phyloP scores from a whole-genome alignment of 352 stramenopile genomes.

The Phytophthora sp. region DNA sequence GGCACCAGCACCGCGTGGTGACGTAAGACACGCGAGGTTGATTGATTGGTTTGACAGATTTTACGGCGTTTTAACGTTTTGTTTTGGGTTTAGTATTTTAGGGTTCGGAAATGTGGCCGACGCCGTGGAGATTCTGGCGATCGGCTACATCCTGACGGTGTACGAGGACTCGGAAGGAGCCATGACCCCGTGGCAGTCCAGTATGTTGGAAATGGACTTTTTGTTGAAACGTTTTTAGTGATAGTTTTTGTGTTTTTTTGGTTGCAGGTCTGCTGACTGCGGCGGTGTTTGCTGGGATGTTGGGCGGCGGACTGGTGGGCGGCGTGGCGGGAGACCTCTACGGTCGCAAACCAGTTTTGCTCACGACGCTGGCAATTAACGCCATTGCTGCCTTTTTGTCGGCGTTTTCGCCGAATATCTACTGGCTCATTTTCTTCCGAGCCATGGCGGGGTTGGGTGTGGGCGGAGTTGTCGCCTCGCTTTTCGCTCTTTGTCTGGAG shows the following conservation, averaged over 20 bases:
- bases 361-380: conserved; percentile 85
- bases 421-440: conserved; percentile 82
- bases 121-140: conserved; percentile 90
- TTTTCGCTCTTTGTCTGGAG: conserved; percentile 89
- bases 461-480: conserved; percentile 83
- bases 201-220: conserved; percentile 36
- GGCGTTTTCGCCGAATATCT: conserved; percentile 69
- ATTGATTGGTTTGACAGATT: conserved; percentile 29
- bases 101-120: conserved; percentile 89
- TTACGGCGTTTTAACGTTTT: conserved; percentile 32
- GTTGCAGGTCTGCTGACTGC: conserved; percentile 80
- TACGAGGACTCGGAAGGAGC: conserved; percentile 70
- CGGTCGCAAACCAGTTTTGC: conserved; percentile 78
- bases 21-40: conserved; percentile 40
- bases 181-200: conserved; percentile 79
- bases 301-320: conserved; percentile 77
- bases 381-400: conserved; percentile 76
- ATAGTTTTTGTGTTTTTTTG: conserved; percentile 4
- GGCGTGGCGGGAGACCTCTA: conserved; percentile 82
- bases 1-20: conserved; percentile 73
- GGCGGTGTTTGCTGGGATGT: conserved; percentile 91
- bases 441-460: conserved; percentile 74
- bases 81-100: conserved; percentile 60
- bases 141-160: conserved; percentile 89
- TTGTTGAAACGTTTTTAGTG: background rate